Conservation (phyloP, 1,284 basidiomycete species). For the Naganishia sp. region DNA sequence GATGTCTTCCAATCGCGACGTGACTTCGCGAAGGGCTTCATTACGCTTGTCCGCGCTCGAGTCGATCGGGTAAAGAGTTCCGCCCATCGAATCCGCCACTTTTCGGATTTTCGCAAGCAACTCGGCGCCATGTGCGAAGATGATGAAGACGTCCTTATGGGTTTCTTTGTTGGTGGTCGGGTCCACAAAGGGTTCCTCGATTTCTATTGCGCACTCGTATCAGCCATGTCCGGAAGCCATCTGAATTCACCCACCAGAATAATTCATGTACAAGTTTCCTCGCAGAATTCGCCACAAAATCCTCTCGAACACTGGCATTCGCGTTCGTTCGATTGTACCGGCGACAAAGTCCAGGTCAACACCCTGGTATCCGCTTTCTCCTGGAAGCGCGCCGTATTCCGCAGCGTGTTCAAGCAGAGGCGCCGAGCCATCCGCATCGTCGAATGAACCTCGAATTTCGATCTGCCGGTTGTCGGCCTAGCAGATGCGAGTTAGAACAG, state of each 20-base stretch:
- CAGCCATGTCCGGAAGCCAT: not conserved
- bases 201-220: slow-evolving; percentile 60
- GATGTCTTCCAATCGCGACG: slow-evolving; percentile 86
- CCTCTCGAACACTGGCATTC: slow-evolving; percentile 92
- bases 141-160: slow-evolving; percentile 98
- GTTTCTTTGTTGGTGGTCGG: slow-evolving; percentile 76
- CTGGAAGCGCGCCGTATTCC: slow-evolving; percentile 54
- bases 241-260: slow-evolving; percentile 58
- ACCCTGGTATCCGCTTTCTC: slow-evolving; percentile 62
- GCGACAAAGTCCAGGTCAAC: slow-evolving; percentile 92
- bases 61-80: slow-evolving; percentile 94
- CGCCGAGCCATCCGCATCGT: slow-evolving; percentile 74
- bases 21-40: slow-evolving; percentile 86
- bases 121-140: slow-evolving; percentile 95
- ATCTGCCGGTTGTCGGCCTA: slow-evolving; percentile 78
- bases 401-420: slow-evolving; percentile 91
- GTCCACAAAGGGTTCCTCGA: slow-evolving; percentile 88
- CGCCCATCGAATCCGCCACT: slow-evolving; percentile 97
- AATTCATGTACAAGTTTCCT: slow-evolving; percentile 99
- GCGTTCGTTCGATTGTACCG: slow-evolving; percentile 90
- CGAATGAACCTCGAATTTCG: slow-evolving; percentile 84
- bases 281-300: slow-evolving; percentile 97
- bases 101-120: slow-evolving; percentile 96
- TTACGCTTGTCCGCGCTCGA: slow-evolving; percentile 87
- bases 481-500: slow-evolving; percentile 4